Conservation (phyloP, 192 early-diverging fungal species). For the Diversispora eburnea region DNA sequence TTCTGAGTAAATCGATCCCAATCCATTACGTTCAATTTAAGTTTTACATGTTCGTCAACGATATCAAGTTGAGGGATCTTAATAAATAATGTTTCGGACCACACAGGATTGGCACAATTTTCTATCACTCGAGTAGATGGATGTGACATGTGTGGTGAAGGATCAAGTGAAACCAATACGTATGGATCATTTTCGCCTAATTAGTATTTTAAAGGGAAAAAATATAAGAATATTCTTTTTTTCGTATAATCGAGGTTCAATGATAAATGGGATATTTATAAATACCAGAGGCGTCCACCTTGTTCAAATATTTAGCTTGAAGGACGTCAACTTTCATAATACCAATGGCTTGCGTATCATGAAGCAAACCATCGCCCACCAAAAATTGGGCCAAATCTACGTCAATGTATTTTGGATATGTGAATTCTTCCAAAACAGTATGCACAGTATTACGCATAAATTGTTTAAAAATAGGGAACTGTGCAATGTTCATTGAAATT, state of each 20-base stretch:
- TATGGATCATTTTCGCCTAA: constrained; percentile 28
- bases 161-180: constrained; percentile 11
- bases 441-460: not conserved
- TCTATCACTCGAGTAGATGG: constrained; percentile 15
- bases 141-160: not conserved
- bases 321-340: constrained; percentile 16
- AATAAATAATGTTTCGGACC: constrained; percentile 13
- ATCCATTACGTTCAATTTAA: constrained; percentile 17
- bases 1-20: constrained; percentile 23
- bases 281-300: constrained; percentile 19
- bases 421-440: constrained; percentile 3
- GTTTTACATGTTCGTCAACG: constrained; percentile 19
- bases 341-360: constrained; percentile 25
- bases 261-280: not conserved
- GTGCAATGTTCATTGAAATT: constrained; percentile 21
- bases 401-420: constrained; percentile 7
- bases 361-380: not conserved
- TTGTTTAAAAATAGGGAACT: constrained; percentile 16
- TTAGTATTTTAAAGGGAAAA: not conserved
- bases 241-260: not conserved
- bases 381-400: constrained; percentile 13
- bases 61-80: constrained; percentile 26
- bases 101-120: constrained; percentile 12
- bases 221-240: not conserved
- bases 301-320: constrained; percentile 15